phyloP scores from a whole-genome alignment of 164 flowering plant species.

The Dillenia turbinata region DNA sequence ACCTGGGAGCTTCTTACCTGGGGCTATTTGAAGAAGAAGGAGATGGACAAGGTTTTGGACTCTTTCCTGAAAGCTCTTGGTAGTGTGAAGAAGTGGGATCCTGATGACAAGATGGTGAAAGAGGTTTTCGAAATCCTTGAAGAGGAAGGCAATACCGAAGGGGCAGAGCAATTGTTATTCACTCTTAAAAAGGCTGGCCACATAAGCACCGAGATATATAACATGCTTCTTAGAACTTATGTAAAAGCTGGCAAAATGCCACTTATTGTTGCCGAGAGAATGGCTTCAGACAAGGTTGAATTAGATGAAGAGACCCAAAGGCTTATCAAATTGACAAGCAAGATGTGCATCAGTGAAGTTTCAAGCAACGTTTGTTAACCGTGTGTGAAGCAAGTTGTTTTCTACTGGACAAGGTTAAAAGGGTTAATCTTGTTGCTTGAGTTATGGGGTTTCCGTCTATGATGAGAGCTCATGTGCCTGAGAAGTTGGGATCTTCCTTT shows the following conservation, averaged over 20 bases:
- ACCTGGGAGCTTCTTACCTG: slow-evolving; percentile 85
- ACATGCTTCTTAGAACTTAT: slow-evolving; percentile 62
- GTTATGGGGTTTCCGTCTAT: too few species aligned
- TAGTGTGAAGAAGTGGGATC: slow-evolving; percentile 67
- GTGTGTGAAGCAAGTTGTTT: too few species aligned
- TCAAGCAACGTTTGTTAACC: slow-evolving; percentile 25
- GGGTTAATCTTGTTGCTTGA: too few species aligned
- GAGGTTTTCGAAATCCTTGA: slow-evolving; percentile 43
- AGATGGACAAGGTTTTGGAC: slow-evolving; percentile 45
- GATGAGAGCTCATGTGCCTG: too few species aligned
- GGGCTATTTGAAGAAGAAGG: slow-evolving; percentile 51
- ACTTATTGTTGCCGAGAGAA: slow-evolving; percentile 70
- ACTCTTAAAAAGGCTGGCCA: slow-evolving; percentile 59
- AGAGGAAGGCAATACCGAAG: slow-evolving; percentile 46
- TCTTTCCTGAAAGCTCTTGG: slow-evolving; percentile 61
- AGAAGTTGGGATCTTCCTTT: too few species aligned
- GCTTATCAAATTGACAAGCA: slow-evolving; percentile 63
- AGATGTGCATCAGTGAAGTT: slow-evolving; percentile 56
- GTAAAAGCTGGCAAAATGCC: slow-evolving; percentile 84
- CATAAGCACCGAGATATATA: slow-evolving; percentile 64
- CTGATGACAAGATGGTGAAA: slow-evolving; percentile 35
- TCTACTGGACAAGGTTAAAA: too few species aligned
- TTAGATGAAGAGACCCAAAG: slow-evolving; percentile 56
- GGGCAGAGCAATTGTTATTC: slow-evolving; percentile 57
- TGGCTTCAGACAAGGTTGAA: slow-evolving; percentile 66